These are phyloP conservation scores for Aegilops umbellulata DNA, from an alignment of 176 grass and related monocot genomes.

Conservation along the genomic window DNA sequence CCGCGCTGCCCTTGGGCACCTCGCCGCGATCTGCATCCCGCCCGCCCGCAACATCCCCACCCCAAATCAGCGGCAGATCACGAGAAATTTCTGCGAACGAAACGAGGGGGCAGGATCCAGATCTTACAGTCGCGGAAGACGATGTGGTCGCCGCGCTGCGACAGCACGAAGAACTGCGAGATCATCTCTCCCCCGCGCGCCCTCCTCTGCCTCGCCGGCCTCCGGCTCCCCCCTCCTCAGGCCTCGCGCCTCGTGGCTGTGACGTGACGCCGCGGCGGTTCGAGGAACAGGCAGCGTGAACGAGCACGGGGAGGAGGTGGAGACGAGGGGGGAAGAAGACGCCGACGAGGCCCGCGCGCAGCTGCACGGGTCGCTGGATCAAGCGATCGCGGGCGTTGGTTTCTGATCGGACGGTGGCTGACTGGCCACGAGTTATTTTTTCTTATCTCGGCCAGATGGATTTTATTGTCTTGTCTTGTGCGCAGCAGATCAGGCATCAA, in stretches of 20 bases:
- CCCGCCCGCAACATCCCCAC: background rate
- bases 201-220: background rate
- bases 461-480: background rate
- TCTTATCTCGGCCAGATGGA: no score
- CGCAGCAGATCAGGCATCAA: background rate
- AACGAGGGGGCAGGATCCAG: slow-evolving; percentile 34
- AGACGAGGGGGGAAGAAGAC: slow-evolving; percentile 1
- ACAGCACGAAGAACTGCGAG: slow-evolving; percentile 98
- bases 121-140: slow-evolving; percentile 96
- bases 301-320: background rate
- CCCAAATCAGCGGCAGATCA: background rate
- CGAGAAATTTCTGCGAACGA: background rate
- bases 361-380: background rate
- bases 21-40: slow-evolving; percentile 77
- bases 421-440: background rate
- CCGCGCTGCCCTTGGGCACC: slow-evolving; percentile 94
- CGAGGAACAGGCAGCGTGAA: slow-evolving; percentile 3
- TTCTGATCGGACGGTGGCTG: background rate
- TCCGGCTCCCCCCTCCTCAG: background rate
- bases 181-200: slow-evolving; percentile 52
- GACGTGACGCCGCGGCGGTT: background rate
- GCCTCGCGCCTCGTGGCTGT: background rate
- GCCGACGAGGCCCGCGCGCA: background rate
- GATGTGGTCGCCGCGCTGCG: slow-evolving; percentile 98
- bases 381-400: background rate